Percentiles rank a stretch among this genome's conserved stretches.
phyloP scores from a whole-genome alignment of 495 filamentous ascomycete genomes.

The Aspergillus baeticus region DNA sequence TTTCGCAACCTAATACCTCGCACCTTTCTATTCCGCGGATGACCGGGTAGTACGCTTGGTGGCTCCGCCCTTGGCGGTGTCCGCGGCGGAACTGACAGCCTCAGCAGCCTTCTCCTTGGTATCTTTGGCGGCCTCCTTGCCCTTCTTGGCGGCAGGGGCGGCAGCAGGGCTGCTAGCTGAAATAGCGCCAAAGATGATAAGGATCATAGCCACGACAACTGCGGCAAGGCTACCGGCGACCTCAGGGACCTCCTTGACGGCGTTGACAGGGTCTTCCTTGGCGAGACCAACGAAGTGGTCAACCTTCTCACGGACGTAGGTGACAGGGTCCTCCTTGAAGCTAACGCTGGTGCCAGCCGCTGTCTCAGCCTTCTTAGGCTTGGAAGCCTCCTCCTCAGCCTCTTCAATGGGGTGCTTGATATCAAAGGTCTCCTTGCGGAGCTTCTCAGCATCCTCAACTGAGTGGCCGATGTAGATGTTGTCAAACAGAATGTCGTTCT shows the following conservation, averaged over 20 bases:
- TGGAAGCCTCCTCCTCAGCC: slow-evolving; percentile 75
- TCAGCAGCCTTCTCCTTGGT: slow-evolving; percentile 79
- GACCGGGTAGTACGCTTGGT: slow-evolving; percentile 65
- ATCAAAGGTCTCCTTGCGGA: slow-evolving; percentile 90
- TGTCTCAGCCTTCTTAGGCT: slow-evolving; percentile 72
- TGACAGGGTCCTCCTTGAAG: slow-evolving; percentile 90
- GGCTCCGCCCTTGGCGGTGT: slow-evolving; percentile 63
- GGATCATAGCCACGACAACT: slow-evolving; percentile 64
- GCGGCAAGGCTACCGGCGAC: slow-evolving; percentile 77
- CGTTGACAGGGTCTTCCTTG: slow-evolving; percentile 84
- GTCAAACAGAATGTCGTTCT: slow-evolving; percentile 97
- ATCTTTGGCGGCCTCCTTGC: slow-evolving; percentile 68
- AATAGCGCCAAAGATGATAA: slow-evolving; percentile 61
- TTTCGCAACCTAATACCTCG: not conserved
- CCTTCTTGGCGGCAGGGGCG: slow-evolving; percentile 60
- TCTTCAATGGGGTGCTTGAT: slow-evolving; percentile 86
- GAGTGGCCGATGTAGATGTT: slow-evolving; percentile 99
- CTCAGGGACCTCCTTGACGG: slow-evolving; percentile 88
- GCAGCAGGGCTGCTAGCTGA: slow-evolving; percentile 52
- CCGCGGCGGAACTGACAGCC: slow-evolving; percentile 63
- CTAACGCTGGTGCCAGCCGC: slow-evolving; percentile 71
- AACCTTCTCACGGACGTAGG: slow-evolving; percentile 87
- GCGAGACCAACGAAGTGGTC: slow-evolving; percentile 83
- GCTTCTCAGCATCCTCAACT: slow-evolving; percentile 83
- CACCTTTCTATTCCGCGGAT: slow-evolving; percentile 43